Evolutionary conservation across 176 grass and related monocot species (phyloP), one percentile per base, ranked within the genome.

Genomic region (Cenchrus americanus): DNA sequence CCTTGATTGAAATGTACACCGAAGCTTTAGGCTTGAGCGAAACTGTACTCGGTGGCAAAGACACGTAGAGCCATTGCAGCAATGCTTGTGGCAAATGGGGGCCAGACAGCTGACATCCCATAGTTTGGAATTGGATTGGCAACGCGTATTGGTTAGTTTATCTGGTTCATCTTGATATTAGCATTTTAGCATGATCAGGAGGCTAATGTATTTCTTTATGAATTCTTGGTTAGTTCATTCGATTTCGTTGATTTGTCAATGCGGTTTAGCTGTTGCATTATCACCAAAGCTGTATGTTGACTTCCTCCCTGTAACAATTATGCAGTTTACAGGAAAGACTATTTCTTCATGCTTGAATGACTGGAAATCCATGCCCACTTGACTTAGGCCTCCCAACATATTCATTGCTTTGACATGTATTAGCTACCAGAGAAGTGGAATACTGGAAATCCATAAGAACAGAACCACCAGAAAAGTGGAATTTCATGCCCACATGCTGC

Each of bases 401-500:
- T 26, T 27, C 6, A n/a, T 27, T 43, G 57, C 2, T 77, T 14
- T 47, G 24, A 2, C 22, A 30, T n/a, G 47, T 17, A 68, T 48
- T 15, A 78, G 49, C 71, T 54, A 32, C 49, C 52, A 60, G 10
- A 60, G 57, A 60, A 23, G n/a, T 60, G n/a, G 8, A 26, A 32
- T 64, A 64, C n/a, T 22, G 43, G 23, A 30, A 79, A 49, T 79
- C 60, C 57, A 59, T 42, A 63, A 30, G 27, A 55, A 19, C 72
- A 4, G 4, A 60, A 8, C 57, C 23, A 23, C 57, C n/a, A 11
- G 22, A 46, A 30, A 64, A 64, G 22, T 22, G 59, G 44, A 19
- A 79, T n/a, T 65, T 43, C 58, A 78, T 62, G 15, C 40, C 43
- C 60, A 79, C 43, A 48, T 30, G 8, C 42, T 48, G 58, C 58